Evolutionary conservation across 345 rosid genomes (phyloP).

Genomic region (Eutrema heterophyllum): DNA sequence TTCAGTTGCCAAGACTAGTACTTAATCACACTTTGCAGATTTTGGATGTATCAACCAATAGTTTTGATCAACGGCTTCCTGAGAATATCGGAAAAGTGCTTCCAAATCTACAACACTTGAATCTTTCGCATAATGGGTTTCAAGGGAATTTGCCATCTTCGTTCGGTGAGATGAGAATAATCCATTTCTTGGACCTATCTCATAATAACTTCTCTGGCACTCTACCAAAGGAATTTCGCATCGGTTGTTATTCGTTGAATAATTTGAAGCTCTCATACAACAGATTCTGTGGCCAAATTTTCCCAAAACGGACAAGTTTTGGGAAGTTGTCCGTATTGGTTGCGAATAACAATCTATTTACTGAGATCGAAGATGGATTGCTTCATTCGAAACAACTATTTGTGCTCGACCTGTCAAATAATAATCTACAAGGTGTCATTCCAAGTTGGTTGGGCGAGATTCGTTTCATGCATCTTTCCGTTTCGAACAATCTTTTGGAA

Average conservation of each 20-base stretch:
- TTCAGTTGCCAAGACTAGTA: neutral
- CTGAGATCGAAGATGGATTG: neutral
- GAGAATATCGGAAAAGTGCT: neutral
- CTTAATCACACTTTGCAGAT: neutral
- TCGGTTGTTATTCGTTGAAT: no score
- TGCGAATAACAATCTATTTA: neutral
- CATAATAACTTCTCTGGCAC: no score
- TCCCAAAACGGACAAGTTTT: neutral
- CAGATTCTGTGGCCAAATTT: no score
- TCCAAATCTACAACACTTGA: no score
- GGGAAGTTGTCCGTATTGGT: neutral
- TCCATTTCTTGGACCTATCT: no score
- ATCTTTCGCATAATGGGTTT: no score
- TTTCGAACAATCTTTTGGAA: neutral
- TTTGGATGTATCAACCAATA: neutral
- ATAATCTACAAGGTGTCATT: neutral
- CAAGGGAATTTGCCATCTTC: no score
- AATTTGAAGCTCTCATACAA: no score
- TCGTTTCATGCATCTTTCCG: neutral
- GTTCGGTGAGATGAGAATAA: no score
- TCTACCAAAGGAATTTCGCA: no score
- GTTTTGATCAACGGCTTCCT: neutral
- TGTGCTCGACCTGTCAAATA: neutral
- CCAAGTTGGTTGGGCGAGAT: neutral
- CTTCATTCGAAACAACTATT: accelerated